Percentiles rank a stretch among this genome's conserved stretches.
Evolutionary conservation across 1,139 yeast genomes (phyloP).

Genomic region (Candida sojae): DNA sequence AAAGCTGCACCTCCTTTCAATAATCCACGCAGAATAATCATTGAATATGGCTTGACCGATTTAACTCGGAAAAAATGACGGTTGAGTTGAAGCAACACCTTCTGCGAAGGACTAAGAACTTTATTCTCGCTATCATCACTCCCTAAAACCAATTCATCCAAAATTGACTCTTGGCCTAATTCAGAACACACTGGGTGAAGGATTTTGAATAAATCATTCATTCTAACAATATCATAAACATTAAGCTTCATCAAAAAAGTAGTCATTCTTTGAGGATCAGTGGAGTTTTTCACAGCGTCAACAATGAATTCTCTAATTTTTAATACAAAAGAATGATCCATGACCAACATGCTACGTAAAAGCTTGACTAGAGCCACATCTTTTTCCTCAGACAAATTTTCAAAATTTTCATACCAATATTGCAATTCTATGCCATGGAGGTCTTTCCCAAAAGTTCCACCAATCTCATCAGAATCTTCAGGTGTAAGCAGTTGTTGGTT

Average conservation of each 20-base stretch:
- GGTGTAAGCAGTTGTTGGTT: slow-evolving; percentile 15
- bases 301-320: slow-evolving; percentile 8
- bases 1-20: slow-evolving; percentile 7
- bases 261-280: slow-evolving; percentile 5
- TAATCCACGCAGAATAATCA: slow-evolving; percentile 10
- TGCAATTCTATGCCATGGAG: slow-evolving; percentile 5
- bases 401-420: slow-evolving; percentile 7
- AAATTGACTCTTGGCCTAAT: slow-evolving; percentile 5
- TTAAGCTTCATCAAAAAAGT: slow-evolving; percentile 21
- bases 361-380: slow-evolving; percentile 17
- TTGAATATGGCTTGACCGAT: slow-evolving; percentile 11
- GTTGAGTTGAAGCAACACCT: slow-evolving; percentile 17
- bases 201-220: slow-evolving; percentile 17
- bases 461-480: slow-evolving; percentile 22
- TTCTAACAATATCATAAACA: slow-evolving; percentile 19
- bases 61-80: slow-evolving; percentile 12
- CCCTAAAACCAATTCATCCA: slow-evolving; percentile 21
- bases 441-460: slow-evolving; percentile 10
- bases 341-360: slow-evolving; percentile 20
- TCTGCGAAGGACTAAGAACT: slow-evolving; percentile 15
- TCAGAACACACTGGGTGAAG: slow-evolving; percentile 3
- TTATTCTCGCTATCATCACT: slow-evolving; percentile 10
- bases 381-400: slow-evolving; percentile 10
- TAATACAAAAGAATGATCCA: slow-evolving; percentile 10
- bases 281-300: slow-evolving; percentile 5